phyloP scores from a whole-genome alignment of 139 green algal genomes.

The Chlorella sp. region DNA sequence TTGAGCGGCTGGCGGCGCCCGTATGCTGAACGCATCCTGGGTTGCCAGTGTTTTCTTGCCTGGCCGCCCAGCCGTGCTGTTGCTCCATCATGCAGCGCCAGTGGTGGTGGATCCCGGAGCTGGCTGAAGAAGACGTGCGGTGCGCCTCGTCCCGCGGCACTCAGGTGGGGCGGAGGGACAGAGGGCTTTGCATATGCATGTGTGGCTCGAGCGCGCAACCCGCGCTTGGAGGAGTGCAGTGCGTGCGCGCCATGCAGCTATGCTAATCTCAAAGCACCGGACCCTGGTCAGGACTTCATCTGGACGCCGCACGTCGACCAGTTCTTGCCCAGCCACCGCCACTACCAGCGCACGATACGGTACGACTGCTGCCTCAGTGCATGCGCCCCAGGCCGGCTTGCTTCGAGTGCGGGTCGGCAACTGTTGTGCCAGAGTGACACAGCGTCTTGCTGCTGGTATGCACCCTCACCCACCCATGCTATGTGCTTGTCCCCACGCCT shows the following conservation, averaged over 20 bases:
- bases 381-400: neutral
- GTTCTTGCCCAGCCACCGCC: neutral
- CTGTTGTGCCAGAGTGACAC: too few relatives aligned
- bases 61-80: neutral
- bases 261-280: neutral
- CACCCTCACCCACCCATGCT: too few relatives aligned
- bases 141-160: neutral
- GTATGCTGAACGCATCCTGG: too few relatives aligned
- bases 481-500: neutral
- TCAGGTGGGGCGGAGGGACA: constrained; percentile 12
- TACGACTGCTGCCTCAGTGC: neutral
- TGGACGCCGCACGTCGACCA: constrained; percentile 19
- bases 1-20: neutral
- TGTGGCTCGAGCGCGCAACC: neutral
- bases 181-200: neutral
- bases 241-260: neutral
- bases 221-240: neutral
- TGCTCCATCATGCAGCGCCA: constrained; percentile 16
- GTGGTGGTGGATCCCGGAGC: neutral
- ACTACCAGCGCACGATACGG: neutral
- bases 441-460: too few relatives aligned
- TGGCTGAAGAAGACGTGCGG: neutral
- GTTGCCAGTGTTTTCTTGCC: too few relatives aligned
- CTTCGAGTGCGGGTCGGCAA: too few relatives aligned
- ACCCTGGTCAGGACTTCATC: constrained; percentile 31